Percentiles rank a stretch among this genome's conserved stretches.
phyloP scores from a whole-genome alignment of 345 rosid species.

The Gossypium anomalum region DNA sequence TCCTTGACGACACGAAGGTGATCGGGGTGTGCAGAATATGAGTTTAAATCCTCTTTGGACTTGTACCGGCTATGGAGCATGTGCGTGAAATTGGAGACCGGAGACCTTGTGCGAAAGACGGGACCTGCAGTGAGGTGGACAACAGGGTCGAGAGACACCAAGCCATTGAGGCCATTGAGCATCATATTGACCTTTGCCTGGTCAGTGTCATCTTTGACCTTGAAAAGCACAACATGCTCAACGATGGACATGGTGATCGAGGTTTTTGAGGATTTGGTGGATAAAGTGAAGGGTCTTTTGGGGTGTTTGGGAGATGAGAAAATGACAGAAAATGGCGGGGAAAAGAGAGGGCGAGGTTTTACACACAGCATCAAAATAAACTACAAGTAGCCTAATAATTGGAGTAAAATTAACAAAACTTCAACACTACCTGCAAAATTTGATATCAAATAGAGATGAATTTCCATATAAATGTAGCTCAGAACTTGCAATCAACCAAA shows the following conservation, averaged over 20 bases:
- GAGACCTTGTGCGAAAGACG: conserved; percentile 38
- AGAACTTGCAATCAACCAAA: neutral
- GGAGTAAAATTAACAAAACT: conserved; percentile 1
- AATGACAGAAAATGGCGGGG: conserved; percentile 7
- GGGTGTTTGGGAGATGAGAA: conserved; percentile 22
- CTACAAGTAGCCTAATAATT: neutral
- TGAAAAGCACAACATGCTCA: conserved; percentile 86
- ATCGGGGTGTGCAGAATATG: conserved; percentile 56
- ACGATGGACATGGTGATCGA: conserved; percentile 37
- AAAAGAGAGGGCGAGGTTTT: conserved; percentile 9
- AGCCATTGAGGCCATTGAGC: conserved; percentile 53
- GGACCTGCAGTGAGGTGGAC: conserved; percentile 65
- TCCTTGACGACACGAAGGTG: conserved; percentile 58
- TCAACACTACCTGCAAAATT: neutral
- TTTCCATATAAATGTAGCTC: neutral
- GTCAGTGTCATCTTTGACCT: conserved; percentile 51
- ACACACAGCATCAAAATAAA: conserved; percentile 25
- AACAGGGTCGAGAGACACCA: conserved; percentile 48
- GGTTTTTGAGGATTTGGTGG: conserved; percentile 20
- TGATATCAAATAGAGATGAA: neutral
- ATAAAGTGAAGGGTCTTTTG: neutral
- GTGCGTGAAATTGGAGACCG: conserved; percentile 65
- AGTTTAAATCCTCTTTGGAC: conserved; percentile 48
- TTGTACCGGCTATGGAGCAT: conserved; percentile 82
- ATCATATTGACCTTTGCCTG: conserved; percentile 42